Conservation (phyloP, 2,329 filamentous ascomycete genomes). For the Zarea fungicola region DNA sequence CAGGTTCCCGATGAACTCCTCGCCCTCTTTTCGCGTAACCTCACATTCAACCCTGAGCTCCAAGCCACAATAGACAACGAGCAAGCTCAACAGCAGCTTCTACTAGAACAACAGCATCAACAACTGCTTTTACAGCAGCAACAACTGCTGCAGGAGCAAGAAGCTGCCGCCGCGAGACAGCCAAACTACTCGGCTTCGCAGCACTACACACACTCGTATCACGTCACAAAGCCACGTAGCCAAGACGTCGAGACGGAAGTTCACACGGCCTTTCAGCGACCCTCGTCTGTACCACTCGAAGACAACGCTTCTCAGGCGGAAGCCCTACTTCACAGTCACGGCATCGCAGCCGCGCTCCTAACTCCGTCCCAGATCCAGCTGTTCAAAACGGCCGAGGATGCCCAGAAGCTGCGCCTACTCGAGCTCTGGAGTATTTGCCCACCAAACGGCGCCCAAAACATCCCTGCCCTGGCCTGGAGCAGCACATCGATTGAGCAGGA, state of each 20-base stretch:
- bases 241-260: slow-evolving; percentile 20
- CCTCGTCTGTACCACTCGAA: slow-evolving; percentile 46
- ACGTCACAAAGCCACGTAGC: slow-evolving; percentile 38
- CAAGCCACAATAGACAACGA: slow-evolving; percentile 21
- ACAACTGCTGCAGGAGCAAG: slow-evolving; percentile 22
- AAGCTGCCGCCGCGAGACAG: slow-evolving; percentile 12
- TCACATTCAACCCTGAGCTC: slow-evolving; percentile 54
- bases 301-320: slow-evolving; percentile 48
- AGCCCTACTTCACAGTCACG: slow-evolving; percentile 57
- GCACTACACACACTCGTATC: slow-evolving; percentile 79
- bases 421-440: slow-evolving; percentile 83
- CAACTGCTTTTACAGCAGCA: no score
- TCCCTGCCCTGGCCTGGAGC: slow-evolving; percentile 48
- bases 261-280: slow-evolving; percentile 35
- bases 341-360: slow-evolving; percentile 64
- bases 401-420: slow-evolving; percentile 69
- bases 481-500: slow-evolving; percentile 53
- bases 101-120: no score
- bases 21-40: slow-evolving; percentile 70
- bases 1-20: slow-evolving; percentile 77
- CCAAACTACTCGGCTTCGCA: slow-evolving; percentile 69
- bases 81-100: slow-evolving; percentile 25
- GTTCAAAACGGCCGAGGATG: slow-evolving; percentile 67
- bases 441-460: slow-evolving; percentile 52
- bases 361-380: slow-evolving; percentile 72